These are phyloP conservation scores for Metschnikowia amazonensis DNA, from an alignment of 805 yeast species.

Conservation along the genomic window DNA sequence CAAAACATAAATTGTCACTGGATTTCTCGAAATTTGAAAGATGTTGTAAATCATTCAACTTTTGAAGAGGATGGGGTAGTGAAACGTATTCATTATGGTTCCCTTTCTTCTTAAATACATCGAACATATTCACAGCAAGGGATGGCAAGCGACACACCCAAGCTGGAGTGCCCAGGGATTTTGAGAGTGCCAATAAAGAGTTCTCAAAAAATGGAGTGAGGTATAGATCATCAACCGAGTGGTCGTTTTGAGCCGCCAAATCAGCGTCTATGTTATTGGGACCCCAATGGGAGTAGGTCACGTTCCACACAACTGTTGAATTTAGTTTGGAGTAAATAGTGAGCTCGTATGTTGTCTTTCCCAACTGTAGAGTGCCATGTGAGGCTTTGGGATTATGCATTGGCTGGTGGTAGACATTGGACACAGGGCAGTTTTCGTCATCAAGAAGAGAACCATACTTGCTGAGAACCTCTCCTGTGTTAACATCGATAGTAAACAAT, in stretches of 20 bases:
- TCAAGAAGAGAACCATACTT: slow-evolving; percentile 50
- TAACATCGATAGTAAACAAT: slow-evolving; percentile 66
- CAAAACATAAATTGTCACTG: slow-evolving; percentile 47
- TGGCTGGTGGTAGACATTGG: slow-evolving; percentile 19
- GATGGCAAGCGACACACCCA: slow-evolving; percentile 78
- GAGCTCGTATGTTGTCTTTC: slow-evolving; percentile 69
- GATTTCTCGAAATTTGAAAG: slow-evolving; percentile 18
- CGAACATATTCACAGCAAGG: slow-evolving; percentile 75
- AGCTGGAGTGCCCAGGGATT: slow-evolving; percentile 61
- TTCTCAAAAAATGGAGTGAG: slow-evolving; percentile 83
- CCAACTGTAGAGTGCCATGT: slow-evolving; percentile 23
- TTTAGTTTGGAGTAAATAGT: slow-evolving; percentile 72
- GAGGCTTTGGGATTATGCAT: not conserved
- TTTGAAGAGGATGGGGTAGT: slow-evolving; percentile 66
- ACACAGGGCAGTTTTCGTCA: slow-evolving; percentile 35
- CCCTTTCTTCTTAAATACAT: slow-evolving; percentile 45
- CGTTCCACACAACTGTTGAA: slow-evolving; percentile 65
- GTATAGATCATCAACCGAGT: slow-evolving; percentile 67
- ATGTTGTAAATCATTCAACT: slow-evolving; percentile 30
- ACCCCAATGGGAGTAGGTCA: slow-evolving; percentile 86
- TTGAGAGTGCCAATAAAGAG: slow-evolving; percentile 71
- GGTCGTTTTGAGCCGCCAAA: slow-evolving; percentile 43
- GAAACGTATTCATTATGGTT: slow-evolving; percentile 39
- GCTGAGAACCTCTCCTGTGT: slow-evolving; percentile 68
- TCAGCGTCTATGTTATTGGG: slow-evolving; percentile 79